Conservation (phyloP, 78 protist genomes). For the Speleostelium caveatum region DNA sequence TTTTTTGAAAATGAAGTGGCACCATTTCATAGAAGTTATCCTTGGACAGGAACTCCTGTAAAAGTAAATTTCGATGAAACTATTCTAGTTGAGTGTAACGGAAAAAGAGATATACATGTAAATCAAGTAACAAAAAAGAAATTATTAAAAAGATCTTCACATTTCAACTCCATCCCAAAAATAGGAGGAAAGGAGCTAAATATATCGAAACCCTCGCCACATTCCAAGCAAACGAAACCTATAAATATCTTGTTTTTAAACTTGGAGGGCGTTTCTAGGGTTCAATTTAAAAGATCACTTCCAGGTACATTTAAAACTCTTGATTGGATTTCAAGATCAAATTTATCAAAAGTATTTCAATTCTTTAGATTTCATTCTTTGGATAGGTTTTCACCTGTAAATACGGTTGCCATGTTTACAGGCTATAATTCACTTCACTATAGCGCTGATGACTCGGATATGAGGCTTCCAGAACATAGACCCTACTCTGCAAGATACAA, state of each 20-base stretch:
- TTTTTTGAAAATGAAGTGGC: background rate
- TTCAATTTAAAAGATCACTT: constrained; percentile 59
- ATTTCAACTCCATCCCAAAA: too few species aligned
- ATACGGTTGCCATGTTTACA: constrained; percentile 63
- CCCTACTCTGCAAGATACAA: background rate
- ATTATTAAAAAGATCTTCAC: too few species aligned
- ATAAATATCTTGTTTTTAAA: constrained; percentile 51
- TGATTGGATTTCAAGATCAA: background rate
- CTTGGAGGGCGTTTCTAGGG: constrained; percentile 69
- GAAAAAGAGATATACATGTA: background rate
- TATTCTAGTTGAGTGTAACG: constrained; percentile 17
- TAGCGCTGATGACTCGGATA: too few species aligned
- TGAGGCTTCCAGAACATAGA: too few species aligned
- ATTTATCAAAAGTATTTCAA: constrained; percentile 45
- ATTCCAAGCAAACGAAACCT: too few species aligned
- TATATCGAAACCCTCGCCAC: too few species aligned
- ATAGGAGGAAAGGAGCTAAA: too few species aligned
- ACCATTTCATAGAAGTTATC: background rate
- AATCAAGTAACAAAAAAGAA: too few species aligned
- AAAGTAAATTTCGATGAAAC: constrained; percentile 27
- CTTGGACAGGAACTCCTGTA: background rate
- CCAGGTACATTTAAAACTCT: constrained; percentile 40
- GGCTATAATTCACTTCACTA: constrained; percentile 48
- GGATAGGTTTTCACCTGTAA: constrained; percentile 12
- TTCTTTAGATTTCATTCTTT: constrained; percentile 71